These are phyloP conservation scores for Lachancea dasiensis DNA, from an alignment of 805 yeast species.

Conservation along the genomic window DNA sequence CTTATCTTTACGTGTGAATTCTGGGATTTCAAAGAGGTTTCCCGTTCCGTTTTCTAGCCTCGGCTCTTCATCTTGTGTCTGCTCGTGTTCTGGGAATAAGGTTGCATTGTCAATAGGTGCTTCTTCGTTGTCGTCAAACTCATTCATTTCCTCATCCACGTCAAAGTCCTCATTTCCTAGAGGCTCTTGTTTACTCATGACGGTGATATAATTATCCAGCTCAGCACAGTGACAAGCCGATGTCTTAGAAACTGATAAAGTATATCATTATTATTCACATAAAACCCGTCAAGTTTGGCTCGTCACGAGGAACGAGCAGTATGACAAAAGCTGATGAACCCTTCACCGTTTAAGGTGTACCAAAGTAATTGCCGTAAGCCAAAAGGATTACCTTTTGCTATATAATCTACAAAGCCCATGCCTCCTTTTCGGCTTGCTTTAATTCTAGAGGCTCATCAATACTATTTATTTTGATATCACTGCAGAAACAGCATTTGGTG, in stretches of 20 bases:
- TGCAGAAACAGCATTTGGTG: conserved; percentile 68
- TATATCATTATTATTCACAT: too few species aligned
- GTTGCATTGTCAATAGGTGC: conserved; percentile 24
- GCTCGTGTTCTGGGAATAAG: conserved; percentile 14
- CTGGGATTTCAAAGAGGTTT: conserved; percentile 51
- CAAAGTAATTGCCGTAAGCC: too few species aligned
- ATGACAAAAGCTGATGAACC: too few species aligned
- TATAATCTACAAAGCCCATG: too few species aligned
- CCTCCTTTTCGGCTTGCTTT: conserved; percentile 36
- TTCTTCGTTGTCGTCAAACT: conserved; percentile 33
- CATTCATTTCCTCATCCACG: conserved; percentile 30
- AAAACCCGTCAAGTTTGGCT: too few species aligned
- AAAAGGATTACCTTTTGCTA: too few species aligned
- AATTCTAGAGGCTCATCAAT: conserved; percentile 60
- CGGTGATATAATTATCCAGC: too few species aligned
- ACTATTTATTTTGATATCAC: conserved; percentile 62
- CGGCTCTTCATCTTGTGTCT: conserved; percentile 19
- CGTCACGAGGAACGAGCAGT: too few species aligned
- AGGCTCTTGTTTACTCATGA: conserved; percentile 5
- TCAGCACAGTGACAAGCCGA: too few species aligned
- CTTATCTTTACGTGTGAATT: conserved; percentile 69
- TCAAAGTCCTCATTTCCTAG: conserved; percentile 5
- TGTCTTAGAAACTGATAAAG: too few species aligned
- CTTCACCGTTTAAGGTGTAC: too few species aligned
- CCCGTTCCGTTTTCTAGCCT: conserved; percentile 24